Evolutionary conservation across 352 stramenopile species (phyloP), one percentile per base, ranked within the genome.

Genomic region (Phytophthora aleatoria): DNA sequence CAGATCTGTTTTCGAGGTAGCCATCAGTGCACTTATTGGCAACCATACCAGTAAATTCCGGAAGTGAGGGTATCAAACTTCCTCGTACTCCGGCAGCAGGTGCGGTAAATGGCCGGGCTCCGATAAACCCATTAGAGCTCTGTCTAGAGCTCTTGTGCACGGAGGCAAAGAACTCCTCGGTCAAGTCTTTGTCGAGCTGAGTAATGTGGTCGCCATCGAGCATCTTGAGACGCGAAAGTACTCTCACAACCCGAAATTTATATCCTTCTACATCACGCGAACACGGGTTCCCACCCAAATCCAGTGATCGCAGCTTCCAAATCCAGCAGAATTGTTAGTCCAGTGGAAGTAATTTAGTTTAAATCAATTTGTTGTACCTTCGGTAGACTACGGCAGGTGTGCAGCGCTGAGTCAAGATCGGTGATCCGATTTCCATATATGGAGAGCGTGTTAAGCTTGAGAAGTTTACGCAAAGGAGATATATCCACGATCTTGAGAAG

Each of bases 221-320:
- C 2, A 62, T 77, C 31, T 89, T 88, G 5, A 94, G 71, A 27
- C 84, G 79, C 2, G 84, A 74, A 13, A 94, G 70, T 15, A 75
- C 59, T 7, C 79, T 71, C 10, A 94, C 64, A 27, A 90, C 76
- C 28, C 79, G 66, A 50, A 92, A 94, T 57, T 94, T 94, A 70
- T 91, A 94, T 11, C 81, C 77, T 20, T 84, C 76, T 0, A 76
- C 55, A 42, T 87, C 69, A 5, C 75, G 68, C 1, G 86, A 85
- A 55, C 83, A 94, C 12, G 84, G 84, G 31, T 94, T 94, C 6
- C 83, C 86, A 5, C 84, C 86, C 1, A 94, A 67, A 62, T 94
- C 86, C 12, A 94, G 51, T 3, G 76, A 75, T 11, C 81, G 82
- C 3, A 94, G 70, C 85, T 93, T 30, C 36, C n/a, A 35, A 24